Conservation (phyloP, 495 filamentous ascomycete genomes). For the Neohortaea acidophila region DNA sequence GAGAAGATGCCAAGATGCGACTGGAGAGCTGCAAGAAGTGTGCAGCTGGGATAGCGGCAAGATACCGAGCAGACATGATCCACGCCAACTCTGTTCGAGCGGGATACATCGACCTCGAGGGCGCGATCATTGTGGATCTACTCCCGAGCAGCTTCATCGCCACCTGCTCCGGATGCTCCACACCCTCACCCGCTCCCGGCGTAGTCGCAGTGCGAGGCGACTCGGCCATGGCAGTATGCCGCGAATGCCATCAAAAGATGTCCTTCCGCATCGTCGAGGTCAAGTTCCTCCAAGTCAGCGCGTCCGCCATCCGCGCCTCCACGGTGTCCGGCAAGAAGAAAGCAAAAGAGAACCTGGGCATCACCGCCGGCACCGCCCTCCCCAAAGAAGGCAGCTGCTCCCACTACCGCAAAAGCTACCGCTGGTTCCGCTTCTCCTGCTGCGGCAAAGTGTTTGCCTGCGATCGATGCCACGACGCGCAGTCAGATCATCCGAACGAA, state of each 20-base stretch:
- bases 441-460: constrained; percentile 60
- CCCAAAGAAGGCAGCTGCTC: constrained; percentile 57
- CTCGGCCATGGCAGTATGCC: constrained; percentile 59
- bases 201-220: constrained; percentile 61
- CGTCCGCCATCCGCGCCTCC: constrained; percentile 30
- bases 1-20: constrained; percentile 22
- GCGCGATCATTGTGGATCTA: constrained; percentile 65
- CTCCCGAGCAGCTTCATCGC: constrained; percentile 71
- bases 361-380: constrained; percentile 65
- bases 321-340: constrained; percentile 38
- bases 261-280: constrained; percentile 64
- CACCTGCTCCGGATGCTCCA: constrained; percentile 69
- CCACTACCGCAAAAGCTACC: constrained; percentile 50
- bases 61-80: constrained; percentile 59
- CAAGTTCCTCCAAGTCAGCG: constrained; percentile 59
- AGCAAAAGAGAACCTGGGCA: constrained; percentile 55
- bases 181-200: constrained; percentile 44
- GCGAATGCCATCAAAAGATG: constrained; percentile 72
- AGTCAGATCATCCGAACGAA: constrained; percentile 58
- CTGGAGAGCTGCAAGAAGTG: constrained; percentile 60
- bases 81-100: constrained; percentile 63
- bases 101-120: constrained; percentile 69
- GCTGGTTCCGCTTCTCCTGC: constrained; percentile 38
- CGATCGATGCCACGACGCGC: constrained; percentile 70
- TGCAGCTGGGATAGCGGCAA: constrained; percentile 47